Evolutionary conservation across 2,329 filamentous ascomycete genomes (phyloP).

Genomic region (Lomentospora prolificans): DNA sequence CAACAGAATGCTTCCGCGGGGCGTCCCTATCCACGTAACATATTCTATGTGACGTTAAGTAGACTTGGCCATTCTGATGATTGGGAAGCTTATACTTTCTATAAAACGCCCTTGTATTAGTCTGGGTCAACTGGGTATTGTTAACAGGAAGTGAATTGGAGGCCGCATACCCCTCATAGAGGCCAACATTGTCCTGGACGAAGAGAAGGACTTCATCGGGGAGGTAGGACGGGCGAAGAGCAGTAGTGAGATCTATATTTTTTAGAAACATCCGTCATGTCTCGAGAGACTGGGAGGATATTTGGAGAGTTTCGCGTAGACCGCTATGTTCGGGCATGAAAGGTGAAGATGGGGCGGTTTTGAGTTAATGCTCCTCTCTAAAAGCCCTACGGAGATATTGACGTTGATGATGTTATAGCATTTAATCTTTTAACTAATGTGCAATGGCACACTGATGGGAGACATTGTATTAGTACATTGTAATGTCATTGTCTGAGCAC

Average conservation of each 20-base stretch:
- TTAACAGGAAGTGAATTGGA: background rate
- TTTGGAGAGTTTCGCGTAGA: too few species aligned
- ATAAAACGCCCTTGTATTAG: slow-evolving; percentile 14
- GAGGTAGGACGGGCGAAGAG: slow-evolving; percentile 82
- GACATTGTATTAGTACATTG: too few species aligned
- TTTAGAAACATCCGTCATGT: slow-evolving; percentile 91
- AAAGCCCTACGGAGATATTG: too few species aligned
- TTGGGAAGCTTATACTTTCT: slow-evolving; percentile 93
- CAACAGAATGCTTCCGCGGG: slow-evolving; percentile 73
- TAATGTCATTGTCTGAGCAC: too few species aligned
- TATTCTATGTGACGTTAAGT: slow-evolving; percentile 87
- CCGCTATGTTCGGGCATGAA: too few species aligned
- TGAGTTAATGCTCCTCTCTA: too few species aligned
- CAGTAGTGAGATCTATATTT: slow-evolving; percentile 89
- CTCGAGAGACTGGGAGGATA: too few species aligned
- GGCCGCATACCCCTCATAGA: slow-evolving; percentile 80
- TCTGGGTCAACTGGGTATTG: too few species aligned
- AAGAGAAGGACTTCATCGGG: slow-evolving; percentile 92
- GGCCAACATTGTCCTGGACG: slow-evolving; percentile 92
- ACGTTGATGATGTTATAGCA: too few species aligned
- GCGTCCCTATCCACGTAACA: slow-evolving; percentile 91
- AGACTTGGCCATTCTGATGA: slow-evolving; percentile 92
- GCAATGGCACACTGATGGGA: too few species aligned
- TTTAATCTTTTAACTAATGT: too few species aligned
- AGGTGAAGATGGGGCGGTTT: too few species aligned